A percentile compares a stretch with the other conserved stretches of the same genome.
Conservation (phyloP, 202 grass and related monocot species). For the Zizania palustris region DNA sequence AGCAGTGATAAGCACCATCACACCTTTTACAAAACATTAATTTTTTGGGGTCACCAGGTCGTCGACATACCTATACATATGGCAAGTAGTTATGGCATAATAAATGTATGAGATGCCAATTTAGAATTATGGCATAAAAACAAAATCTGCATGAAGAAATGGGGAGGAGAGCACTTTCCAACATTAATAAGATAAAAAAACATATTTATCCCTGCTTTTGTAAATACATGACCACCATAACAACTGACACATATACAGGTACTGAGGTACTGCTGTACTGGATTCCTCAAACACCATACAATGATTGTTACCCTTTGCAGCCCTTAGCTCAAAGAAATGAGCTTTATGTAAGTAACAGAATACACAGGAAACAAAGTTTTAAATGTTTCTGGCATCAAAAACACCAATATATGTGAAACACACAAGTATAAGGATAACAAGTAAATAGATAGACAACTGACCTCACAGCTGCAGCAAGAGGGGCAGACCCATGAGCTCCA, state of each 20-base stretch:
- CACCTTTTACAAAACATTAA: constrained; percentile 99
- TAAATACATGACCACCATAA: constrained; percentile 4
- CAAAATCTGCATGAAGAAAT: not conserved
- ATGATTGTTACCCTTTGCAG: not conserved
- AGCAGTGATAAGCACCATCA: constrained; percentile 95
- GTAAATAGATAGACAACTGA: constrained; percentile 39
- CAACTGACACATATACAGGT: not conserved
- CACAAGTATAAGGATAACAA: constrained; percentile 18
- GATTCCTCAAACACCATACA: not conserved
- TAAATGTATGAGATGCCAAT: constrained; percentile 5
- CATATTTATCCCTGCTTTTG: not conserved
- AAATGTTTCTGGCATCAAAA: constrained; percentile 20
- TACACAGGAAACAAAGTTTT: constrained; percentile 15
- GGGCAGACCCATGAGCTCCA: constrained; percentile 86
- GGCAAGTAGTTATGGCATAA: constrained; percentile 10
- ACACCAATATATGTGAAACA: constrained; percentile 8
- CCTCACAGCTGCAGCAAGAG: constrained; percentile 90
- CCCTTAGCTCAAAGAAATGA: not conserved
- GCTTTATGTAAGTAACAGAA: not conserved
- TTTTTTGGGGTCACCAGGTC: constrained; percentile 97
- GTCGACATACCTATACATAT: constrained; percentile 72
- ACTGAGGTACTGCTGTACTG: not conserved
- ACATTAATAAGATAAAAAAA: constrained; percentile 18
- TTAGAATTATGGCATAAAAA: constrained; percentile 11
- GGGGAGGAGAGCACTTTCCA: not conserved